Conservation (phyloP, 257 asterid genomes). For the Ilex asprella region DNA sequence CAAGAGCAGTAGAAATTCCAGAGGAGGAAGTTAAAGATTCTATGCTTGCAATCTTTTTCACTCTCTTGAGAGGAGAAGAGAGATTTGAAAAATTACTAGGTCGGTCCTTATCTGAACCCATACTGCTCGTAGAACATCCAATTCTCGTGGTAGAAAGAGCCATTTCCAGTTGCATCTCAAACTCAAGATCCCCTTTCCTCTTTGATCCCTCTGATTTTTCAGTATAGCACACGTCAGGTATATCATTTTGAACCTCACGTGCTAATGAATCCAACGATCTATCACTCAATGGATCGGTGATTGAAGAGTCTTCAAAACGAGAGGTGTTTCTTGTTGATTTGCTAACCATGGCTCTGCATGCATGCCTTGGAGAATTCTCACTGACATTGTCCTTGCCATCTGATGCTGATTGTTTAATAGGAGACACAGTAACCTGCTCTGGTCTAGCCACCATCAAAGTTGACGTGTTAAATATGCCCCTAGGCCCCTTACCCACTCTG, state of each 20-base stretch:
- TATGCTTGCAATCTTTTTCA: slow-evolving; percentile 42
- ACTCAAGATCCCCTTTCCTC: slow-evolving; percentile 88
- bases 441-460: slow-evolving; percentile 86
- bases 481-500: slow-evolving; percentile 21
- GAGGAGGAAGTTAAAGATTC: slow-evolving; percentile 39
- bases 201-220: slow-evolving; percentile 34
- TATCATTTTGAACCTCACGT: slow-evolving; percentile 27
- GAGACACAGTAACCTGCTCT: slow-evolving; percentile 34
- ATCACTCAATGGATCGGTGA: slow-evolving; percentile 21
- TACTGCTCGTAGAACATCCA: slow-evolving; percentile 28
- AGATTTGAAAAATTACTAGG: slow-evolving; percentile 29
- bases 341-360: slow-evolving; percentile 20
- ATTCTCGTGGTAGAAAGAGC: slow-evolving; percentile 76
- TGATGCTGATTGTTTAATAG: slow-evolving; percentile 21
- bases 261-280: slow-evolving; percentile 26
- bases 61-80: slow-evolving; percentile 34
- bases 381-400: slow-evolving; percentile 24
- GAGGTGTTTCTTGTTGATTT: slow-evolving; percentile 22
- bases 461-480: slow-evolving; percentile 62
- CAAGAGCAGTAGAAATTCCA: slow-evolving; percentile 81
- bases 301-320: slow-evolving; percentile 20
- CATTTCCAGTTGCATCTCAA: slow-evolving; percentile 86
- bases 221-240: slow-evolving; percentile 29
- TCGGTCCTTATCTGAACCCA: slow-evolving; percentile 27
- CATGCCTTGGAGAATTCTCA: slow-evolving; percentile 18